Percentiles rank a stretch among this genome's conserved stretches.
Evolutionary conservation across 768 basidiomycete species (phyloP).

Genomic region (Russula olivacea): DNA sequence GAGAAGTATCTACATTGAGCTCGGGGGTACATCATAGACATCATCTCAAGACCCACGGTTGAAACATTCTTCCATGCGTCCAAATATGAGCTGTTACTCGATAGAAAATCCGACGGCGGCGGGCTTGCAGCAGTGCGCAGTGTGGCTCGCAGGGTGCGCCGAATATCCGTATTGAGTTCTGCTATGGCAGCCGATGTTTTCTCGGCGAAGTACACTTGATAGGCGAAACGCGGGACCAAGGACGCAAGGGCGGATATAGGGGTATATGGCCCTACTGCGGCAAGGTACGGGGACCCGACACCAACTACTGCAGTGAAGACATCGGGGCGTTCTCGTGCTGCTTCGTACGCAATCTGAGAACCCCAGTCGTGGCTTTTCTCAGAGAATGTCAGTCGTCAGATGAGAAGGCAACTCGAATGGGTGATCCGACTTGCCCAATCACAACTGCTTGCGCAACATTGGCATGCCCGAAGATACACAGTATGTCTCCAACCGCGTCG

Average conservation of each 20-base stretch:
- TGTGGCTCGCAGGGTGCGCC: slow-evolving; percentile 52
- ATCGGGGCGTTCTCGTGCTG: slow-evolving; percentile 62
- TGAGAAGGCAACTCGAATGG: not conserved
- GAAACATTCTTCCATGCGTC: slow-evolving; percentile 44
- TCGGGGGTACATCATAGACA: not conserved
- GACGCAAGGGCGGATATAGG: slow-evolving; percentile 41
- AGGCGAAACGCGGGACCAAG: slow-evolving; percentile 48
- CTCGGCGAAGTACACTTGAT: slow-evolving; percentile 51
- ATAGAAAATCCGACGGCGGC: slow-evolving; percentile 51
- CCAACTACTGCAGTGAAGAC: slow-evolving; percentile 57
- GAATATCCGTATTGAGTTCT: slow-evolving; percentile 53
- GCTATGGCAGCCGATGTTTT: slow-evolving; percentile 42
- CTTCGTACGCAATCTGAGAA: slow-evolving; percentile 58
- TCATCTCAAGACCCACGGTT: slow-evolving; percentile 32
- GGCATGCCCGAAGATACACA: slow-evolving; percentile 53
- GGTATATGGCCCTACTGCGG: slow-evolving; percentile 41
- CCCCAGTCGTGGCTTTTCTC: slow-evolving; percentile 69
- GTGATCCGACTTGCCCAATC: slow-evolving; percentile 45
- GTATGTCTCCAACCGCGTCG: slow-evolving; percentile 57
- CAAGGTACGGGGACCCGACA: slow-evolving; percentile 63
- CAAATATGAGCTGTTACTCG: slow-evolving; percentile 45
- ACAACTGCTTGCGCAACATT: slow-evolving; percentile 47
- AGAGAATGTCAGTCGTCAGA: not conserved
- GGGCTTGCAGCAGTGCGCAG: slow-evolving; percentile 48
- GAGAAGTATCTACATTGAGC: not conserved